A percentile compares a stretch with the other conserved stretches of the same genome.
These are phyloP conservation scores for Fusarium compactum DNA, from an alignment of 2,329 filamentous ascomycete species.

Conservation along the genomic window DNA sequence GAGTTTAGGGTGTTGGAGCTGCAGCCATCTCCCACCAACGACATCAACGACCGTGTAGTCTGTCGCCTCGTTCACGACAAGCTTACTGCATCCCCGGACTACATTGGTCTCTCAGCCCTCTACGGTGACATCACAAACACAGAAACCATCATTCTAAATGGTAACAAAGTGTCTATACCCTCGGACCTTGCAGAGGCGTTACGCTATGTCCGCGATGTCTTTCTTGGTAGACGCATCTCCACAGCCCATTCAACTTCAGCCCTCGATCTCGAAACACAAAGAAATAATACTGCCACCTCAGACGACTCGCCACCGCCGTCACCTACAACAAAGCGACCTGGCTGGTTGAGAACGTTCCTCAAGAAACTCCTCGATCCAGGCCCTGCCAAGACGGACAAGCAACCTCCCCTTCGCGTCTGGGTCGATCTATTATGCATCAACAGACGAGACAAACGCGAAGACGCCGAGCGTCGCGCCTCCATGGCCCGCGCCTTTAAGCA, in stretches of 20 bases:
- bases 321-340: constrained; percentile 34
- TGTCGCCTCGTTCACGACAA: constrained; percentile 40
- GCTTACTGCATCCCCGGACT: constrained; percentile 35
- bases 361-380: constrained; percentile 28
- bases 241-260: constrained; percentile 16
- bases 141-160: constrained; percentile 35
- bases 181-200: constrained; percentile 33
- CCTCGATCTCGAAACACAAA: constrained; percentile 24
- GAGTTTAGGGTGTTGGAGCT: constrained; percentile 42
- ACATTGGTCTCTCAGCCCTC: constrained; percentile 40
- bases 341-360: constrained; percentile 41
- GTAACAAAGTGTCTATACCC: constrained; percentile 31
- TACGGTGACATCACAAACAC: constrained; percentile 40
- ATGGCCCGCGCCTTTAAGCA: constrained; percentile 39
- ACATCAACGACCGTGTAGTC: constrained; percentile 36
- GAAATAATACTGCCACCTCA: neutral
- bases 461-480: constrained; percentile 34
- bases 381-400: neutral
- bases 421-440: constrained; percentile 42
- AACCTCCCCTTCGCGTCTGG: constrained; percentile 39
- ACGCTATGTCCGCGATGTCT: constrained; percentile 42
- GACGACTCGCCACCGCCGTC: constrained; percentile 23
- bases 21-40: constrained; percentile 35
- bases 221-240: constrained; percentile 26
- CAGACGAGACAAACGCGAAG: constrained; percentile 29